Evolutionary conservation across 805 yeast genomes (phyloP).

Genomic region (Tanozyma kutaoensis): DNA sequence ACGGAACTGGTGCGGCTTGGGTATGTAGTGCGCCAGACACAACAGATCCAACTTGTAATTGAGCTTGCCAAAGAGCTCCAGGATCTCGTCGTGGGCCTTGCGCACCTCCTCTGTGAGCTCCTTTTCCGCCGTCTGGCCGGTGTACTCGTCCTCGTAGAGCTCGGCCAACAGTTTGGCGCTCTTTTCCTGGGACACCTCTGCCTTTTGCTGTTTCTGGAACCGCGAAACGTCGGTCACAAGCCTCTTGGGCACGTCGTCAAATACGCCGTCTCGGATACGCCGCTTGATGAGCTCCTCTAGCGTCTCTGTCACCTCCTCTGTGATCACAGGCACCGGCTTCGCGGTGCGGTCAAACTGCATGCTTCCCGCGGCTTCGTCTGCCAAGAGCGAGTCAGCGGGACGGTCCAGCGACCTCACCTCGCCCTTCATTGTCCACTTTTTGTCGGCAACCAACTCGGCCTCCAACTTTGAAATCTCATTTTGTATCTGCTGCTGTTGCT

Average conservation of each 20-base stretch:
- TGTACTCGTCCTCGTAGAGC: conserved; percentile 54
- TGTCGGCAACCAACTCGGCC: conserved; percentile 77
- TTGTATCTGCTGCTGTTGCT: conserved; percentile 65
- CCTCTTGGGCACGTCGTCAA: conserved; percentile 76
- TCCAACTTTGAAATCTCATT: conserved; percentile 71
- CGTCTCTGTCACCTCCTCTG: conserved; percentile 75
- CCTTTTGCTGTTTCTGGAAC: conserved; percentile 31
- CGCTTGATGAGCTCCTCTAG: conserved; percentile 81
- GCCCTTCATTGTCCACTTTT: conserved; percentile 91
- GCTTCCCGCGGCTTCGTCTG: conserved; percentile 39
- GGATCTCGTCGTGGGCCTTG: conserved; percentile 68
- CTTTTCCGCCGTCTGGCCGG: too few relatives aligned
- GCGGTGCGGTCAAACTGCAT: conserved; percentile 87
- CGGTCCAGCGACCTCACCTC: conserved; percentile 75
- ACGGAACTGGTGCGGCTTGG: conserved; percentile 70
- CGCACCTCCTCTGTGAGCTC: conserved; percentile 46
- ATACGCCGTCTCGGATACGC: conserved; percentile 61
- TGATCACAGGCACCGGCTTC: conserved; percentile 91
- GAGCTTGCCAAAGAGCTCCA: conserved; percentile 46
- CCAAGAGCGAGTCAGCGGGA: conserved; percentile 72
- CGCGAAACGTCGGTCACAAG: conserved; percentile 52
- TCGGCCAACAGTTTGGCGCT: conserved; percentile 85
- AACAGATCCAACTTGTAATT: conserved; percentile 72
- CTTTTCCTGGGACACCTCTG: conserved; percentile 72
- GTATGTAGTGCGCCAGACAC: conserved; percentile 90